Evolutionary conservation across 2,329 filamentous ascomycete genomes (phyloP).

Genomic region (Microascus cirrosus): DNA sequence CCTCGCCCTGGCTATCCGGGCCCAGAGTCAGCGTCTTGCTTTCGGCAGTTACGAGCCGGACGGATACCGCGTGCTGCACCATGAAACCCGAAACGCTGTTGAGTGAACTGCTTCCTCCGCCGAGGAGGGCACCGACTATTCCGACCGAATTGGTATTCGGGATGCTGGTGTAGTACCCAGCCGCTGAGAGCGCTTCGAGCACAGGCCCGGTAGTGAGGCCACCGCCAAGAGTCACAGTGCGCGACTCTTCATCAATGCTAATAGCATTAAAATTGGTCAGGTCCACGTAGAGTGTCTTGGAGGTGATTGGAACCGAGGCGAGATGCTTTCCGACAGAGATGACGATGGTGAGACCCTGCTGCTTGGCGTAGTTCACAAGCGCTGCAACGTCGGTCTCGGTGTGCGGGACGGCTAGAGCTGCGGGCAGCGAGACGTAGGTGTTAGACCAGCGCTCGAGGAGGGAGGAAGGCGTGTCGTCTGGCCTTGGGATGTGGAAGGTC

Average conservation of each 20-base stretch:
- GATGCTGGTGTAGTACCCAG: slow-evolving; percentile 19
- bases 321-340: slow-evolving; percentile 17
- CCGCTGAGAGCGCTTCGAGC: slow-evolving; percentile 9
- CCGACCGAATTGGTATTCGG: slow-evolving; percentile 14
- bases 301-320: slow-evolving; percentile 16
- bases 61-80: slow-evolving; percentile 17
- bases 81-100: slow-evolving; percentile 20
- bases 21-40: slow-evolving; percentile 9
- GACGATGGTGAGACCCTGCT: slow-evolving; percentile 17
- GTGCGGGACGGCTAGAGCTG: slow-evolving; percentile 16
- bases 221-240: slow-evolving; percentile 16
- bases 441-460: slow-evolving; percentile 20
- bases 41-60: slow-evolving; percentile 15
- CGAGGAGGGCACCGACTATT: slow-evolving; percentile 15
- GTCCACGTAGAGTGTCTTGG: slow-evolving; percentile 19
- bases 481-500: not conserved
- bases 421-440: slow-evolving; percentile 12
- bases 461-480: not conserved
- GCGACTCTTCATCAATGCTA: slow-evolving; percentile 12
- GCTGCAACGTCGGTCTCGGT: slow-evolving; percentile 16
- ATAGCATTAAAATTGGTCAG: slow-evolving; percentile 18
- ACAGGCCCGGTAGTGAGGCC: slow-evolving; percentile 17
- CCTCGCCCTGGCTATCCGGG: slow-evolving; percentile 10
- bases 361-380: slow-evolving; percentile 14
- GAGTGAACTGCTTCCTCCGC: slow-evolving; percentile 14